Evolutionary conservation across 495 filamentous ascomycete genomes (phyloP), one percentile per base, ranked within the genome.

Genomic region (Pseudotulostoma volvatum): DNA sequence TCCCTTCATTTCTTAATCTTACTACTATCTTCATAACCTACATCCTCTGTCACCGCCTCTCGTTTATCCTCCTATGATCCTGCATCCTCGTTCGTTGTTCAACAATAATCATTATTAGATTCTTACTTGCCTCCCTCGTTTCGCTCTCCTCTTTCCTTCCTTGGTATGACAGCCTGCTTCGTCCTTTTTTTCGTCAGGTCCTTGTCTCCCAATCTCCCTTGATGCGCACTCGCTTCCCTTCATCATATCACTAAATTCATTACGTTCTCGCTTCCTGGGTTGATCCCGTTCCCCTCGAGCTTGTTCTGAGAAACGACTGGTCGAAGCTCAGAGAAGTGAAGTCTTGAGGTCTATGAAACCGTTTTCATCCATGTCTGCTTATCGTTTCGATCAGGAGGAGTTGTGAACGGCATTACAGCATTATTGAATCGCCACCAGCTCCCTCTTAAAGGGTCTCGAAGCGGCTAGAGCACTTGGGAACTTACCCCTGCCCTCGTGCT

Each of bases 211-310:
- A n/a, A 33, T 33, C 15, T 48, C 30, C 16, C 38, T 39, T 31
- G 7, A 31, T 20, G 14, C n/a, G 7, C n/a, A 5, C 15, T 18
- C 21, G 15, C 11, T 34, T 33, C n/a, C 16, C 9, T n/a, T 16
- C n/a, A n/a, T n/a, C n/a, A n/a, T n/a, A n/a, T n/a, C n/a, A n/a
- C n/a, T n/a, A n/a, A n/a, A n/a, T n/a, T 34, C 11, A 19, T 8
- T 20, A 25, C 21, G 43, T 46, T 20, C 28, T 18, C 50, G 46
- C 37, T 42, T 17, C 1, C 33, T 46, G 51, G 51, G 51, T 54
- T 54, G 51, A 54, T 40, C 51, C 48, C 51, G 51, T 46, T 31
- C 34, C 17, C 20, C 9, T 36, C 17, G 33, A 31, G 40, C 13
- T 33, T 18, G 17, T 20, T 15, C 23, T 28, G 11, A 28, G 11